Evolutionary conservation across 176 grass and related monocot genomes (phyloP).

Genomic region (Themeda triandra): DNA sequence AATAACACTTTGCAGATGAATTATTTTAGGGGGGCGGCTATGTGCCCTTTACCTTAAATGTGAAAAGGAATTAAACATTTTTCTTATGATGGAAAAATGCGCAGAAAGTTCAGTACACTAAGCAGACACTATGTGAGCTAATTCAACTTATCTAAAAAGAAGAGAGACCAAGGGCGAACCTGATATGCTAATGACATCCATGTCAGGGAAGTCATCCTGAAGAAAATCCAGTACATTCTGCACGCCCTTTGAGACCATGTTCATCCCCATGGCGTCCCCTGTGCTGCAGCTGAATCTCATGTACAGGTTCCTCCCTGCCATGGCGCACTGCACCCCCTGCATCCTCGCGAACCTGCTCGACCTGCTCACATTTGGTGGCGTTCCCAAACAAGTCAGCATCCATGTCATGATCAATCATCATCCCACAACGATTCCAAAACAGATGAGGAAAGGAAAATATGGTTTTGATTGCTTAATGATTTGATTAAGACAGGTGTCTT

Average conservation of each 20-base stretch:
- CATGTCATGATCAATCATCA: neutral
- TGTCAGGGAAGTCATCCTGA: slow-evolving; percentile 76
- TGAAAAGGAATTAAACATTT: neutral
- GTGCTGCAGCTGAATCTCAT: slow-evolving; percentile 91
- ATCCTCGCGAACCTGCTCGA: slow-evolving; percentile 86
- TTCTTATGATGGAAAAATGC: neutral
- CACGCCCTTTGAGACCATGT: slow-evolving; percentile 96
- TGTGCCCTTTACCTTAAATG: neutral
- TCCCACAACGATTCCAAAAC: too few relatives aligned
- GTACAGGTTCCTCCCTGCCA: slow-evolving; percentile 94
- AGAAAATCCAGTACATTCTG: slow-evolving; percentile 89
- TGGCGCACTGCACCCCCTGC: slow-evolving; percentile 66
- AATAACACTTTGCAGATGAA: neutral
- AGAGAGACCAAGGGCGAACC: slow-evolving; percentile 39
- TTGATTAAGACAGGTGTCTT: neutral
- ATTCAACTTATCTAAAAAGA: neutral
- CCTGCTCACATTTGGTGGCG: slow-evolving; percentile 39
- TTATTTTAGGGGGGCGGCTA: neutral
- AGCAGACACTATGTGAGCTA: neutral
- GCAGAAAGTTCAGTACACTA: neutral
- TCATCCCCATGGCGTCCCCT: slow-evolving; percentile 98
- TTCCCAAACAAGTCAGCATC: neutral
- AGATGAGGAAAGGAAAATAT: too few relatives aligned
- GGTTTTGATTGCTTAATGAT: neutral
- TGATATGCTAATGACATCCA: slow-evolving; percentile 93